Evolutionary conservation across 78 protist genomes (phyloP).

Genomic region (Reticulomyxa filosa): DNA sequence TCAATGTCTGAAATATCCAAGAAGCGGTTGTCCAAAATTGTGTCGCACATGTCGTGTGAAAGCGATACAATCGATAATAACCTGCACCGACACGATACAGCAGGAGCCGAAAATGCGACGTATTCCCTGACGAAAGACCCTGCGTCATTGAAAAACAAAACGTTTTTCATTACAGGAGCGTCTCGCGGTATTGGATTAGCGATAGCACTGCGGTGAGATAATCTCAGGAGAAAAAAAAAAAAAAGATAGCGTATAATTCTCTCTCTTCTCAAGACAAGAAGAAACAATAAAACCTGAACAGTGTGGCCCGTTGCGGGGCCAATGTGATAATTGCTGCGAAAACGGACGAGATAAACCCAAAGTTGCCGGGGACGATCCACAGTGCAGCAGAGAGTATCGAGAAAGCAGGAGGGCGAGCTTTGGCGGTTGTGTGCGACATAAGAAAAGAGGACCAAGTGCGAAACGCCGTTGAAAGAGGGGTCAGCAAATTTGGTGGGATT

Average conservation of each 20-base stretch:
- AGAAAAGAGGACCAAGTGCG: slow-evolving; percentile 43
- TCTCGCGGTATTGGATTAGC: background rate
- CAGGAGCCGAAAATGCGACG: no score
- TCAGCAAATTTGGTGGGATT: slow-evolving; percentile 46
- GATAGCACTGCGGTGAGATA: slow-evolving; percentile 1
- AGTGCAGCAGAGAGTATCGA: slow-evolving; percentile 43
- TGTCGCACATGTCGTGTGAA: no score
- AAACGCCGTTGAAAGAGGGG: slow-evolving; percentile 41
- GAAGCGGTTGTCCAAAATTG: no score
- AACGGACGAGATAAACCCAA: slow-evolving; percentile 32
- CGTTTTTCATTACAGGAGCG: background rate
- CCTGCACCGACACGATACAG: no score
- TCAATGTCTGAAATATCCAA: no score
- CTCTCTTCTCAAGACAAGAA: no score
- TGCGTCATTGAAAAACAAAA: background rate
- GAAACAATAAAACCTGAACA: background rate
- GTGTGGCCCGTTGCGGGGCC: no score
- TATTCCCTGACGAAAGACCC: no score
- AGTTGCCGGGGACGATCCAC: slow-evolving; percentile 56
- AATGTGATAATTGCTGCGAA: background rate
- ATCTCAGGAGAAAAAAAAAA: no score
- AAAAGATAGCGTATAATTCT: no score
- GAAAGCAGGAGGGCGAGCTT: slow-evolving; percentile 11
- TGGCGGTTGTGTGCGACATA: slow-evolving; percentile 29
- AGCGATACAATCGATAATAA: no score